phyloP scores from a whole-genome alignment of 768 basidiomycete species.

The Candolleomyces aberdarensis region DNA sequence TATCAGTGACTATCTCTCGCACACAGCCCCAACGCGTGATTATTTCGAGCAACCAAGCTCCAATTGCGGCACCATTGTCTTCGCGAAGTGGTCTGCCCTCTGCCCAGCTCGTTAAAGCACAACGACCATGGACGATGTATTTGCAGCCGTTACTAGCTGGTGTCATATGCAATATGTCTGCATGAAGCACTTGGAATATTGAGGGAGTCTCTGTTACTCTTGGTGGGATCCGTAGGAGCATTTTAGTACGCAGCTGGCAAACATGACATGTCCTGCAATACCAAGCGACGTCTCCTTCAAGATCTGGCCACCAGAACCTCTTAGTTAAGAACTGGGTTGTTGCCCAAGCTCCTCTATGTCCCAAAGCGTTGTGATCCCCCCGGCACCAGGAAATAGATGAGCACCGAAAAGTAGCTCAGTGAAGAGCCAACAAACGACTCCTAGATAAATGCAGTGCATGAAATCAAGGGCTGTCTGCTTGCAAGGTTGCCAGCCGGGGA shows the following conservation, averaged over 20 bases:
- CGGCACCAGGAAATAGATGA: too few relatives aligned
- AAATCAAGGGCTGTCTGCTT: too few relatives aligned
- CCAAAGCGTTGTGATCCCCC: slow-evolving; percentile 13
- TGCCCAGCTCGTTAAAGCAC: too few relatives aligned
- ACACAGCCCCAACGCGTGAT: slow-evolving; percentile 37
- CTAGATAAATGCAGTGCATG: too few relatives aligned
- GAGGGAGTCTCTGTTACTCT: slow-evolving; percentile 15
- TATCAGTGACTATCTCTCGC: slow-evolving; percentile 31
- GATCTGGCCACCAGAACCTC: slow-evolving; percentile 28
- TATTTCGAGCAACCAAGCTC: too few relatives aligned
- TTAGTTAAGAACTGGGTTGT: slow-evolving; percentile 13
- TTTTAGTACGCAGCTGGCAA: slow-evolving; percentile 20
- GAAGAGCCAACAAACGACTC: too few relatives aligned
- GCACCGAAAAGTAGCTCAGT: too few relatives aligned
- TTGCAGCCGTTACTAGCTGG: slow-evolving; percentile 15
- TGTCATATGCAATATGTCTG: slow-evolving; percentile 21
- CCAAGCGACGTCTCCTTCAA: slow-evolving; percentile 22
- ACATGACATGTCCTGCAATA: slow-evolving; percentile 21
- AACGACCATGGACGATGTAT: slow-evolving; percentile 22
- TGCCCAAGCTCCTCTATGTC: slow-evolving; percentile 22
- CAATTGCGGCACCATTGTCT: too few relatives aligned
- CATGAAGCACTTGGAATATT: slow-evolving; percentile 22
- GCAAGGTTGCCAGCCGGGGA: too few relatives aligned
- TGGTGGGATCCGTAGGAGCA: slow-evolving; percentile 15
- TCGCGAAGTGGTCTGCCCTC: too few relatives aligned